Conservation (phyloP, 371 early-diverging fungal species). For the Fennellomyces sp. region DNA sequence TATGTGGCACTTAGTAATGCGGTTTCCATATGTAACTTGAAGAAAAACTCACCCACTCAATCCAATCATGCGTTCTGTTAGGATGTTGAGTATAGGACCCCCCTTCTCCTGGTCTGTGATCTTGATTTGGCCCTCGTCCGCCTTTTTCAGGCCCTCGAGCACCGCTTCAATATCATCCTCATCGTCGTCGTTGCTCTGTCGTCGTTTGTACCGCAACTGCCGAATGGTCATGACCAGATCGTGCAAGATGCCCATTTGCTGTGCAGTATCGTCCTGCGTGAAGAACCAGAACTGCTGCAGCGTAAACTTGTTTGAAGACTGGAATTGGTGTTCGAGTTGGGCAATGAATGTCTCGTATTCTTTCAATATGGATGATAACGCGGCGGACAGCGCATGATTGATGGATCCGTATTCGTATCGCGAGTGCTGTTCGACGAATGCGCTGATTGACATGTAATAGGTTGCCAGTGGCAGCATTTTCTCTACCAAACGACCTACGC, state of each 20-base stretch:
- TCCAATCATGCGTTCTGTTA: slow-evolving; percentile 63
- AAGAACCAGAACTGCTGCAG: slow-evolving; percentile 91
- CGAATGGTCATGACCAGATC: slow-evolving; percentile 60
- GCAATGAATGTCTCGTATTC: slow-evolving; percentile 88
- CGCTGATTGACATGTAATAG: slow-evolving; percentile 69
- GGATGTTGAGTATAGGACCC: slow-evolving; percentile 62
- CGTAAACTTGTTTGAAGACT: slow-evolving; percentile 75
- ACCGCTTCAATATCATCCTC: slow-evolving; percentile 45
- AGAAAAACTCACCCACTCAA: slow-evolving; percentile 63
- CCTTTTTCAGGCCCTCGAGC: slow-evolving; percentile 47
- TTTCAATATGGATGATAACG: slow-evolving; percentile 72
- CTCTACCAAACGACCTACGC: slow-evolving; percentile 73
- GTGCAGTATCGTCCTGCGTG: slow-evolving; percentile 70
- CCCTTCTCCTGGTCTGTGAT: slow-evolving; percentile 62
- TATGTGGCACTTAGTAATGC: not conserved
- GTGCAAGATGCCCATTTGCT: slow-evolving; percentile 72
- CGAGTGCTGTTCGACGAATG: slow-evolving; percentile 76
- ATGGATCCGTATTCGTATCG: slow-evolving; percentile 84
- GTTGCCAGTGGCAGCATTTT: slow-evolving; percentile 80
- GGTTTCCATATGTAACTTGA: not conserved
- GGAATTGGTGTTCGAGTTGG: slow-evolving; percentile 87
- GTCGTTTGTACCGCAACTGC: slow-evolving; percentile 21
- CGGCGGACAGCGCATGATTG: slow-evolving; percentile 89
- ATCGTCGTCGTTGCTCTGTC: not conserved
- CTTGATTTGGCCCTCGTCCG: slow-evolving; percentile 25